Evolutionary conservation across 108 stramenopile genomes (phyloP), one percentile per base, ranked within the genome.

Genomic region (Nitzschia inconspicua): DNA sequence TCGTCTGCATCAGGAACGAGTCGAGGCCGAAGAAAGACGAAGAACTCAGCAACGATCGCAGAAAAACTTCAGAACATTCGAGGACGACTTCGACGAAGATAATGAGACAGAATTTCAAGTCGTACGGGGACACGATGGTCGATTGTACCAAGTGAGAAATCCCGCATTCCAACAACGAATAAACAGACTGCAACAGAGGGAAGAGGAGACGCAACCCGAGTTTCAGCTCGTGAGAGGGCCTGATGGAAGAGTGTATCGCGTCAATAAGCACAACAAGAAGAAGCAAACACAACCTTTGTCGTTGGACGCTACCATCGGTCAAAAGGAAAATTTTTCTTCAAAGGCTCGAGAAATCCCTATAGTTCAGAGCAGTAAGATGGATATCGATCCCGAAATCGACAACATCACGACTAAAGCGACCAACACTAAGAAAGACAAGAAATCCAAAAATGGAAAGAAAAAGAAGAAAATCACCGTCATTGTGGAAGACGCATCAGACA

Each of bases 401-500:
- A 14, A 10, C 11, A 10, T 14, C 10, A 39, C 11, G 11, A 39
- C 14, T 14, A n/a, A n/a, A n/a, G n/a, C n/a, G n/a, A n/a, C n/a
- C 23, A 41, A 5, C 20, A 8, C 24, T 23, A 9, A 22, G 22
- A 41, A 24, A 26, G 4, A n/a, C 11, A 5, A 13, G 4, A 41
- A 65, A 29, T 54, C 25, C 2, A 46, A 42, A 2, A 25, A 2
- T 2, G 36, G 19, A 44, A 34, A 49, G n/a, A 52, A 0, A 46
- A 44, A 73, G 34, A 46, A 51, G 9, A 49, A 35, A 14, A 53
- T 58, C 16, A 49, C 58, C 13, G 52, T 82, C n/a, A 48, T 65
- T 13, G 78, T 83, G 24, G 82, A 83, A 32, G 79, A 83, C 72
- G 82, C 79, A 16, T 74, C 76, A 0, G 73, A 80, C 25, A 77